These are phyloP conservation scores for Aspergillus vadensis DNA, from an alignment of 2,329 filamentous ascomycete genomes.

Conservation along the genomic window DNA sequence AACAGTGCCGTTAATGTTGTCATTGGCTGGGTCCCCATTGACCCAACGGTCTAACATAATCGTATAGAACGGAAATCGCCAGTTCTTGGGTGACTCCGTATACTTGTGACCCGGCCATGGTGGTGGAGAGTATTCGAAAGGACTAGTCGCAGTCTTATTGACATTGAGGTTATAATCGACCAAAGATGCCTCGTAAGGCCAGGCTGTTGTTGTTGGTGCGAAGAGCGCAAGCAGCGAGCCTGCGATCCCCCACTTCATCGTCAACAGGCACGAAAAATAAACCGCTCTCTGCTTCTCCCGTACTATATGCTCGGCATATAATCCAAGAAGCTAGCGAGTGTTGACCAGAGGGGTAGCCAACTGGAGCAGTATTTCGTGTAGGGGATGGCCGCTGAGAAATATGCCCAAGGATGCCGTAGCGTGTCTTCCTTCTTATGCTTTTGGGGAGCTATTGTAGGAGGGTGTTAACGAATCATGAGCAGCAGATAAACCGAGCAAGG, in stretches of 20 bases:
- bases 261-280: slow-evolving; percentile 17
- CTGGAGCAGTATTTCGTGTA: background rate
- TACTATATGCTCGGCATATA: slow-evolving; percentile 27
- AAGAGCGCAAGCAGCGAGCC: slow-evolving; percentile 33
- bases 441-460: slow-evolving; percentile 1
- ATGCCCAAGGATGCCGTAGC: slow-evolving; percentile 3
- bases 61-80: slow-evolving; percentile 68
- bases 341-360: background rate
- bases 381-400: background rate
- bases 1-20: slow-evolving; percentile 61
- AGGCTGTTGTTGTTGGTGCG: slow-evolving; percentile 28
- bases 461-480: slow-evolving; percentile 3
- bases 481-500: slow-evolving; percentile 5
- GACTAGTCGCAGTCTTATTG: slow-evolving; percentile 57
- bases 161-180: slow-evolving; percentile 63
- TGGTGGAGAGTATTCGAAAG: slow-evolving; percentile 60
- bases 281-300: slow-evolving; percentile 1
- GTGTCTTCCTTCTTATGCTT: slow-evolving; percentile 12
- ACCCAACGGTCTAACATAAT: slow-evolving; percentile 66
- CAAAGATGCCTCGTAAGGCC: slow-evolving; percentile 54
- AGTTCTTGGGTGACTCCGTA: slow-evolving; percentile 59
- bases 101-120: slow-evolving; percentile 58
- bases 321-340: slow-evolving; percentile 8
- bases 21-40: slow-evolving; percentile 66
- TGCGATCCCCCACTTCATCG: slow-evolving; percentile 36